phyloP scores from a whole-genome alignment of 768 basidiomycete species.

The Neoboletus subvelutipes region DNA sequence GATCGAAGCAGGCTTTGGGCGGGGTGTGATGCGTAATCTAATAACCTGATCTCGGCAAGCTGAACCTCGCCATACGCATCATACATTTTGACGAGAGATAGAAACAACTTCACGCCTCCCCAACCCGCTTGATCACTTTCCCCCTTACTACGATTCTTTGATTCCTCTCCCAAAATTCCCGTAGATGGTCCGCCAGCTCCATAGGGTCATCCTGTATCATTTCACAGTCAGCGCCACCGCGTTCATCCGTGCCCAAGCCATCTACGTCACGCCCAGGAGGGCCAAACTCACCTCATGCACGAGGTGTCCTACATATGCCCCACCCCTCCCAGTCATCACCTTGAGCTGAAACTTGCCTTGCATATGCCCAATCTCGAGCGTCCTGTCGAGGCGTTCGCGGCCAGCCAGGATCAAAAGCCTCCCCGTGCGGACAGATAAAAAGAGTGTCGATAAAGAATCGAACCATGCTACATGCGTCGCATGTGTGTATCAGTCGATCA shows the following conservation, averaged over 20 bases:
- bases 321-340: constrained; percentile 60
- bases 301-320: constrained; percentile 76
- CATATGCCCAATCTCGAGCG: constrained; percentile 97
- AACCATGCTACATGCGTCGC: constrained; percentile 80
- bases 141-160: constrained; percentile 64
- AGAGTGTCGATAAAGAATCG: constrained; percentile 71
- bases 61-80: no score
- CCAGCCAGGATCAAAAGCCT: constrained; percentile 90
- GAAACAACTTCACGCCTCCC: constrained; percentile 37
- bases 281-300: constrained; percentile 75
- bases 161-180: constrained; percentile 91
- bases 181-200: constrained; percentile 72
- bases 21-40: constrained; percentile 60
- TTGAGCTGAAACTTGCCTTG: constrained; percentile 94
- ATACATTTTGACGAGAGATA: not conserved
- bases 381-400: constrained; percentile 87
- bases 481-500: not conserved
- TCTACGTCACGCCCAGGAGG: not conserved
- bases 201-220: constrained; percentile 76
- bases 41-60: not conserved
- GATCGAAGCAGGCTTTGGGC: constrained; percentile 61
- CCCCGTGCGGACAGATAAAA: constrained; percentile 75
- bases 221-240: not conserved
- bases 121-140: constrained; percentile 51
- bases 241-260: not conserved